Conservation (phyloP, 140 eudicot genomes). For the Bidens hawaiensis region DNA sequence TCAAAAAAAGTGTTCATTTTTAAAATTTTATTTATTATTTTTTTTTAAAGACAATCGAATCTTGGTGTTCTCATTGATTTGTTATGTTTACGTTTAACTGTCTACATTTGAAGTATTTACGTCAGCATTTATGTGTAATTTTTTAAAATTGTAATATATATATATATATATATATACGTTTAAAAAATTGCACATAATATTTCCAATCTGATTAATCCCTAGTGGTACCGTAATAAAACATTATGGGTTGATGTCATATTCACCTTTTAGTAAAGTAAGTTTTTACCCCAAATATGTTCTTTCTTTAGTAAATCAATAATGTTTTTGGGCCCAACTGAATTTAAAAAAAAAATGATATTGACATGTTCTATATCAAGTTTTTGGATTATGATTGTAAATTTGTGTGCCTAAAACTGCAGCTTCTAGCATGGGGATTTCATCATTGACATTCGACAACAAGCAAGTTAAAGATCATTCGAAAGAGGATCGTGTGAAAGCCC, state of each 20-base stretch:
- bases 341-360: slow-evolving; percentile 4
- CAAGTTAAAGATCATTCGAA: slow-evolving; percentile 39
- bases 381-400: slow-evolving; percentile 5
- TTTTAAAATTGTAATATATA: too few species aligned
- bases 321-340: slow-evolving; percentile 8
- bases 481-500: slow-evolving; percentile 30
- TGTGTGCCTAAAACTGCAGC: slow-evolving; percentile 39
- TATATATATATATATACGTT: too few species aligned
- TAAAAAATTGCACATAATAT: slow-evolving; percentile 1
- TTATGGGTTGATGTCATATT: slow-evolving; percentile 13
- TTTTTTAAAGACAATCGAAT: too few species aligned
- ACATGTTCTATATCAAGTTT: background rate
- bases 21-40: too few species aligned
- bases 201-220: too few species aligned
- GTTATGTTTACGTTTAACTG: too few species aligned
- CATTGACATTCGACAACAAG: slow-evolving; percentile 20
- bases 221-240: too few species aligned
- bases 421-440: slow-evolving; percentile 38
- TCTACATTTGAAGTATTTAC: too few species aligned
- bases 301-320: slow-evolving; percentile 8
- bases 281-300: slow-evolving; percentile 11
- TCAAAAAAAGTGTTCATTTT: too few species aligned
- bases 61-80: too few species aligned
- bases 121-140: too few species aligned
- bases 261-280: slow-evolving; percentile 18